Conservation (phyloP, 257 asterid species). For the Nicotiana attenuata region DNA sequence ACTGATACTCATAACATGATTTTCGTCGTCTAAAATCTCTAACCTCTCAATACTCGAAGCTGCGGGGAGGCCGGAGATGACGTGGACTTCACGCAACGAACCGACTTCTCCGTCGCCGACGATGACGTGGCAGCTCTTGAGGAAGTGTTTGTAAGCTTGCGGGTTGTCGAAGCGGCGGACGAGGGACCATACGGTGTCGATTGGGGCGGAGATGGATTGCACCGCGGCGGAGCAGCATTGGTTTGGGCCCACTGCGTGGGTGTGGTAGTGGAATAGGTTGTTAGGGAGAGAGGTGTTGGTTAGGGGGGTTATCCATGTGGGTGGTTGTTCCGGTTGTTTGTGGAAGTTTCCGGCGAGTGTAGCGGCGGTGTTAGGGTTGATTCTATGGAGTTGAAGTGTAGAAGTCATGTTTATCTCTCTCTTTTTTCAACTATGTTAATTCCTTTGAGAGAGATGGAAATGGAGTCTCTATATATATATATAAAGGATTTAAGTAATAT, state of each 20-base stretch:
- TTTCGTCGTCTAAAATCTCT: conserved; percentile 67
- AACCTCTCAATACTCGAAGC: conserved; percentile 66
- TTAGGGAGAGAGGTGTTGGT: conserved; percentile 33
- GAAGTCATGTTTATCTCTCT: conserved; percentile 37
- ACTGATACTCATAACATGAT: conserved; percentile 64
- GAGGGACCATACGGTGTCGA: conserved; percentile 64
- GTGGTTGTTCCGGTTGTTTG: conserved; percentile 15
- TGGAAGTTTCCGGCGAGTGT: conserved; percentile 15
- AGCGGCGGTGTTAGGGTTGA: conserved; percentile 22
- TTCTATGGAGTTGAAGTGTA: conserved; percentile 49
- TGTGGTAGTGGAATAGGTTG: conserved; percentile 43
- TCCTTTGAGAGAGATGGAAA: background rate
- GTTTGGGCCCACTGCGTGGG: conserved; percentile 44
- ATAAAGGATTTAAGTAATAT: no score
- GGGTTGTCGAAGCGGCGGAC: conserved; percentile 83
- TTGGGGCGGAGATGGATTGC: conserved; percentile 42
- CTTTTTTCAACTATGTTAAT: background rate
- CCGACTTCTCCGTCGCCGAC: conserved; percentile 67
- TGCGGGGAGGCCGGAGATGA: conserved; percentile 86
- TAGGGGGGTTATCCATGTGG: conserved; percentile 34
- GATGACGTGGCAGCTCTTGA: conserved; percentile 66
- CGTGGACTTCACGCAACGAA: conserved; percentile 66
- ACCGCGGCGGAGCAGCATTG: conserved; percentile 75
- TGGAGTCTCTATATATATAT: background rate
- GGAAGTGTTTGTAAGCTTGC: conserved; percentile 66